These are phyloP conservation scores for Rhododendron ferrugineum DNA, from an alignment of 148 eudicot species.

Conservation along the genomic window DNA sequence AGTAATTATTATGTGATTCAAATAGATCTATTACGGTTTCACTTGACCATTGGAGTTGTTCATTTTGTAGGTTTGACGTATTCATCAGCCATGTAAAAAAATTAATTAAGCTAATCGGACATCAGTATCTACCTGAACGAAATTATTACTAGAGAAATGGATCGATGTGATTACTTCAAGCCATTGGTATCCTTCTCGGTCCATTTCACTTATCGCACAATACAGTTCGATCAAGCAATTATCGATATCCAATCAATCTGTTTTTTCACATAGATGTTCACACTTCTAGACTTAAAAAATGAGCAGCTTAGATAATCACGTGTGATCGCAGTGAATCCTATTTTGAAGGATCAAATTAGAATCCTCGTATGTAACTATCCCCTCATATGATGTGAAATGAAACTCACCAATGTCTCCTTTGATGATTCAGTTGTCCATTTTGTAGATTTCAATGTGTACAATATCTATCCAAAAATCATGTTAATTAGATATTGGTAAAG, in stretches of 20 bases:
- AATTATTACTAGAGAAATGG: neutral
- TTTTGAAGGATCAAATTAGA: neutral
- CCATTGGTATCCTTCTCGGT: neutral
- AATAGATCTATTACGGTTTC: no score
- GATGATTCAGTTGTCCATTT: neutral
- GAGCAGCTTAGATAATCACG: neutral
- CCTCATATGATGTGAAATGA: neutral
- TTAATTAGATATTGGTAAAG: neutral
- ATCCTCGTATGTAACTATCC: no score
- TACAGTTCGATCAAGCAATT: neutral
- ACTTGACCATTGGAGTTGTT: no score
- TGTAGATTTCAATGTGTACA: neutral
- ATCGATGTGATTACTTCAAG: neutral
- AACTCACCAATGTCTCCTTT: neutral
- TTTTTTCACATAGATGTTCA: neutral
- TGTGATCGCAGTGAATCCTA: neutral
- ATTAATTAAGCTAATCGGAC: no score
- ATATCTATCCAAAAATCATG: neutral
- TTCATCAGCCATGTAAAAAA: no score
- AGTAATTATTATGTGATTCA: no score
- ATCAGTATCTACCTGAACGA: no score
- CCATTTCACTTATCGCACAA: neutral
- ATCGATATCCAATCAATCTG: neutral
- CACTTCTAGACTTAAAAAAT: neutral
- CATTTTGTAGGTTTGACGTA: no score